Evolutionary conservation across 208 protist species (phyloP), one percentile per base, ranked within the genome.

Genomic region (Leishmania gerbilli): DNA sequence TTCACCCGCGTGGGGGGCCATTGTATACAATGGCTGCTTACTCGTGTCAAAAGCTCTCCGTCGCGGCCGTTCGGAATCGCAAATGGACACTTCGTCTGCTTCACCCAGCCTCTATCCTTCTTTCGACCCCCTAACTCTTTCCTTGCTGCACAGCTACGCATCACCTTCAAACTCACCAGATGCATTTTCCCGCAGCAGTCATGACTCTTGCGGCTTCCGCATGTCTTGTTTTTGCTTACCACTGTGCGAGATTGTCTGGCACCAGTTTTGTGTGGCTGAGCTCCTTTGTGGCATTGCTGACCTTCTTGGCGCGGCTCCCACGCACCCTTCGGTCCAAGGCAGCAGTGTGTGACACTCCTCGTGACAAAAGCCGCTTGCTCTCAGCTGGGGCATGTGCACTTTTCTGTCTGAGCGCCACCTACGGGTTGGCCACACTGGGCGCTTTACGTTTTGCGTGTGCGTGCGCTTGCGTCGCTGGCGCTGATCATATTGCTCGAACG

Each of bases 201-300:
- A 49, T 80, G 15, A 47, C 27, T 51, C 62, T 85, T 6, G 53
- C 64, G 58, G 82, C 64, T 5, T 71, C 71, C 7, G 72, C 64
- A 34, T 85, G 77, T 62, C 47, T 81, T 51, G 82, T 85, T 15
- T 72, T 79, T 15, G 65, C 71, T 21, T 79, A 81, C 31, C 74
- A 67, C 51, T 68, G 60, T 49, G 56, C 45, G 11, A 81, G 31
- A 34, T 24, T 74, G 0, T 79, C 71, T 21, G 82, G 82, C 24
- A 79, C 82, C 2, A 85, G 77, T 8, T 37, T 79, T 17, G 27
- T 81, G 40, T 85, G 82, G 82, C 53, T 81, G 3, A 79, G 82
- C 60, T 60, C 82, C 8, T 85, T 85, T 62, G 58, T 31, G 47
- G 82, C 82, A 9, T 7, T 85, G 11, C n/a, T 71, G 15, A 58